Conservation (phyloP, 768 basidiomycete genomes). For the Termitomyces eurrhizus region DNA sequence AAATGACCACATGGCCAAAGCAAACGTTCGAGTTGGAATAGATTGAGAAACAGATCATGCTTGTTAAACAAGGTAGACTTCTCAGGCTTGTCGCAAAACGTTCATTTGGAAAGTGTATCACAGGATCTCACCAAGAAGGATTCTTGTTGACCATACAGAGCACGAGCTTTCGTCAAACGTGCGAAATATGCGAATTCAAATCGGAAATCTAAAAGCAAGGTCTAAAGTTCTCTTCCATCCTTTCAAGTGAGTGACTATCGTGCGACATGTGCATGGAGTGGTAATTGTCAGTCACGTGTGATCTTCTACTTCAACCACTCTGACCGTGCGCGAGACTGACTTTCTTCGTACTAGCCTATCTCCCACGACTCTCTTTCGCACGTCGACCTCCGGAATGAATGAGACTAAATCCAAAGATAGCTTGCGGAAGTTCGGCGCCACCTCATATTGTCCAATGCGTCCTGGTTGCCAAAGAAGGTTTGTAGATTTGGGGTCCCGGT, state of each 20-base stretch:
- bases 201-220: neutral
- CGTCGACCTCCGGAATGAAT: too few species aligned
- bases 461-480: neutral
- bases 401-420: too few species aligned
- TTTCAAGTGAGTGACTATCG: neutral
- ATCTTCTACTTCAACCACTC: too few species aligned
- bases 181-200: neutral
- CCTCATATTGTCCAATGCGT: neutral
- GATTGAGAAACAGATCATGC: neutral
- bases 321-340: too few species aligned
- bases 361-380: too few species aligned
- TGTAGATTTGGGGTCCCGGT: neutral
- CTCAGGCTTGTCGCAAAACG: neutral
- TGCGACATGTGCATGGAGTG: neutral
- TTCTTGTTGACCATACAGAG: neutral
- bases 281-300: too few species aligned
- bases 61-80: neutral
- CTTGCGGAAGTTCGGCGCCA: neutral
- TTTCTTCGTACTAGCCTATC: too few species aligned
- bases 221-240: neutral
- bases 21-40: neutral
- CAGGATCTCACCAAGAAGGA: neutral
- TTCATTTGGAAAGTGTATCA: neutral
- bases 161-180: neutral
- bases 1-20: neutral